Percentiles rank a stretch among this genome's conserved stretches.
phyloP scores from a whole-genome alignment of 2,329 filamentous ascomycete genomes.

The Cadophora gregata region DNA sequence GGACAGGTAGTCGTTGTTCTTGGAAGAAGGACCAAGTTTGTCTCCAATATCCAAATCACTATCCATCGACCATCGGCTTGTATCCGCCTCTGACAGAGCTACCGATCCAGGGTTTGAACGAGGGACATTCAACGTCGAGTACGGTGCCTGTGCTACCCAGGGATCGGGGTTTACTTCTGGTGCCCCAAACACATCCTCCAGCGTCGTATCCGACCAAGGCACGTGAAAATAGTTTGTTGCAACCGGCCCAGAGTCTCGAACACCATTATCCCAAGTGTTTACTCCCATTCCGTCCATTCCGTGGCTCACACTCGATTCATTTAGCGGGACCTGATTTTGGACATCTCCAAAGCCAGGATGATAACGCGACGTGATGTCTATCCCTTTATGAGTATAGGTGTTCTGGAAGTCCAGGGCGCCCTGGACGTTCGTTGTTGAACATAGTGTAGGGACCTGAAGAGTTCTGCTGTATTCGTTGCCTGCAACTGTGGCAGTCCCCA shows the following conservation, averaged over 20 bases:
- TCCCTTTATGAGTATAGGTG: not conserved
- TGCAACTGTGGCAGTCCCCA: conserved; percentile 9
- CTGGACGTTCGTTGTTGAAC: not conserved
- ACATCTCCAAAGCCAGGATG: not conserved
- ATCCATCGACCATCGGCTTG: conserved; percentile 1
- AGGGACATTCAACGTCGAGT: not conserved
- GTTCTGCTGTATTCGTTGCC: not conserved
- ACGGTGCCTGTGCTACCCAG: not conserved
- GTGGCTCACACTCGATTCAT: not conserved
- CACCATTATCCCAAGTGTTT: not conserved
- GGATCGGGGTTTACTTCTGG: not conserved
- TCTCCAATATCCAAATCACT: not conserved
- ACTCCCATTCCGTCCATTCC: not conserved
- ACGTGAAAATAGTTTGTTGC: not conserved
- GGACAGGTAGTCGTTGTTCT: not conserved
- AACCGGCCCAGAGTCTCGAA: not conserved
- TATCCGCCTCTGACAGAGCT: not conserved
- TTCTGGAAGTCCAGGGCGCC: not conserved
- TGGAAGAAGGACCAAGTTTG: not conserved
- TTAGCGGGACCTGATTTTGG: not conserved
- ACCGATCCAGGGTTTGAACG: not conserved
- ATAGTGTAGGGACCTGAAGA: not conserved
- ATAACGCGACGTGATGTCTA: not conserved
- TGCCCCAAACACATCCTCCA: not conserved
- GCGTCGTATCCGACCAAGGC: not conserved